Evolutionary conservation across 2,329 filamentous ascomycete species (phyloP), one percentile per base, ranked within the genome.

Genomic region (Dryadomyces quercivorus): DNA sequence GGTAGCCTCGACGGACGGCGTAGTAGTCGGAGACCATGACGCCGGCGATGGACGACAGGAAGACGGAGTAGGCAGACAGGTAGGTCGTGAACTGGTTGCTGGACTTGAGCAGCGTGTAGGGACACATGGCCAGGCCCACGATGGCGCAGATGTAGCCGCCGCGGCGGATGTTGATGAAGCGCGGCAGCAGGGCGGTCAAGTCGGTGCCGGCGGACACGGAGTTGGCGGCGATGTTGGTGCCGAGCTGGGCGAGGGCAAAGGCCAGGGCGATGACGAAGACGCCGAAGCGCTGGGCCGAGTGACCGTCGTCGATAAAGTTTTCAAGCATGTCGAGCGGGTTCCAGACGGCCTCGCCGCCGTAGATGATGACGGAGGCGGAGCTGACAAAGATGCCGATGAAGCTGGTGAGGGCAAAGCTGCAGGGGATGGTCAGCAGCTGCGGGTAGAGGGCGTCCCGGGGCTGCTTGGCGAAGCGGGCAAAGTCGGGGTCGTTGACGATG

Each of bases 1-100:
- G 74, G 66, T 90, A 95, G 5, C 91, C 91, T 56, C 78, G 83
- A 56, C 91, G 85, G 5, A 95, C 87, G 55, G 86, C 58, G 69
- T 94, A 96, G 73, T 96, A 96, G 68, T 96, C 91, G 61, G 77
- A 80, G 57, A 90, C 75, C 72, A 95, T 93, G 59, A 95, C 88
- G n/a, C 91, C 91, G 0, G 88, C 90, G 59, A 96, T 94, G 46
- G 86, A 89, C 56, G 86, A 91, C n/a, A 96, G 77, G 70, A 96
- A 96, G 55, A 96, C 89, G 3, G 86, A 90, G 72, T 95, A 95
- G 1, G 91, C 86, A 1, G 87, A 93, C 1, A 96, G 81, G 65
- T 95, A 95, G 3, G 88, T 94, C 0, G 88, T 93, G 72, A 95
- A 95, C 69, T 85, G 83, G 73, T 92, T 95, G 47, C 81, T 80